A percentile compares a stretch with the other conserved stretches of the same genome.
Evolutionary conservation across 805 yeast species (phyloP).

Genomic region (Sugiyamaella lignohabitans): DNA sequence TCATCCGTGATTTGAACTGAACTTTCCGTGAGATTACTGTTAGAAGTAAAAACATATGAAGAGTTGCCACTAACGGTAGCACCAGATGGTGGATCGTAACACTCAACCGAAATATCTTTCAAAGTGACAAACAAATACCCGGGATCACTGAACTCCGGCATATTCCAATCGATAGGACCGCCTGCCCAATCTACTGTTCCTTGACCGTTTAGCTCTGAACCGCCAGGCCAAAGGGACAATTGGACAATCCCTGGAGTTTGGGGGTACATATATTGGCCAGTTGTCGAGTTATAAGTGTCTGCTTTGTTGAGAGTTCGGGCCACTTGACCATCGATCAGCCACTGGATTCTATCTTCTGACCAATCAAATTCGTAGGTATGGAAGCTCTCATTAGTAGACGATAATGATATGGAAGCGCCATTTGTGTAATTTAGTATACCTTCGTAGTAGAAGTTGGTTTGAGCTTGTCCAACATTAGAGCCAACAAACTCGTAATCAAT

Average conservation of each 20-base stretch:
- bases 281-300: slow-evolving; percentile 52
- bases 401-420: slow-evolving; percentile 37
- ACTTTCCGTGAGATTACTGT: slow-evolving; percentile 35
- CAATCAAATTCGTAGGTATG: slow-evolving; percentile 78
- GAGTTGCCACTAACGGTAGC: slow-evolving; percentile 40
- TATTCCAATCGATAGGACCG: slow-evolving; percentile 78
- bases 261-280: slow-evolving; percentile 67
- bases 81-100: slow-evolving; percentile 66
- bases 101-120: slow-evolving; percentile 51
- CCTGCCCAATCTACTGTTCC: slow-evolving; percentile 81
- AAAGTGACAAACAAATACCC: slow-evolving; percentile 75
- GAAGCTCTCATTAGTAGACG: slow-evolving; percentile 48
- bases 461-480: slow-evolving; percentile 54
- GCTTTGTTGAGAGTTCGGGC: slow-evolving; percentile 57
- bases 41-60: slow-evolving; percentile 51
- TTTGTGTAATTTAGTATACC: slow-evolving; percentile 68
- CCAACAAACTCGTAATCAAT: slow-evolving; percentile 86
- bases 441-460: slow-evolving; percentile 74
- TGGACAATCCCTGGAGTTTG: slow-evolving; percentile 84
- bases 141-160: slow-evolving; percentile 59
- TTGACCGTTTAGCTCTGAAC: slow-evolving; percentile 40
- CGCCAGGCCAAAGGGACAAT: slow-evolving; percentile 52
- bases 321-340: slow-evolving; percentile 66
- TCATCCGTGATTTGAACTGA: slow-evolving; percentile 57
- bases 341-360: slow-evolving; percentile 63